Conservation (phyloP, 768 basidiomycete genomes). For the Tubosaeta sp. region DNA sequence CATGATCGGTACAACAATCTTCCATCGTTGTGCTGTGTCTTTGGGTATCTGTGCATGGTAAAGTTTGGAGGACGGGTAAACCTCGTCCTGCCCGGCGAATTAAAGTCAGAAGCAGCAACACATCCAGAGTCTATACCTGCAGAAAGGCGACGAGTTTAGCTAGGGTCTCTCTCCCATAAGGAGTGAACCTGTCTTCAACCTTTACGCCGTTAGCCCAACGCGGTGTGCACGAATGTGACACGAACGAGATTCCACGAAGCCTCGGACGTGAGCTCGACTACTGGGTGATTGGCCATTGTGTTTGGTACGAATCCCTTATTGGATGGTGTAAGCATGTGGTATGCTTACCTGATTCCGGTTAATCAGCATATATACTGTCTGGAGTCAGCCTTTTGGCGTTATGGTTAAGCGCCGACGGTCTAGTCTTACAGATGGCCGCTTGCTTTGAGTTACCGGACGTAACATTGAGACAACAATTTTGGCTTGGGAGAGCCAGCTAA, state of each 20-base stretch:
- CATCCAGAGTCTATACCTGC: conserved; percentile 46
- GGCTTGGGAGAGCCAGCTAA: conserved; percentile 1
- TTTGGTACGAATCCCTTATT: neutral
- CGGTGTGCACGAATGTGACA: conserved; percentile 3
- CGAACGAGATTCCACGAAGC: conserved; percentile 85
- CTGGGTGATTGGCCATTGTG: conserved; percentile 61
- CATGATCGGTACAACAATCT: conserved; percentile 75
- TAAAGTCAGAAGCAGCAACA: neutral
- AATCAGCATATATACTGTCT: no score
- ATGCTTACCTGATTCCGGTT: no score
- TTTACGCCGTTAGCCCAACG: conserved; percentile 26
- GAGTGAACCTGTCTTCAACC: conserved; percentile 92
- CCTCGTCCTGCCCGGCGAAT: conserved; percentile 62
- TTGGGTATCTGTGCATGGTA: conserved; percentile 79
- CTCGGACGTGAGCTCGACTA: conserved; percentile 73
- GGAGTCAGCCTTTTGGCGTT: no score
- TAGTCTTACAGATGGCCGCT: no score
- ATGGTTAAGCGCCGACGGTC: no score
- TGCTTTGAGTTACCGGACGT: conserved; percentile 3
- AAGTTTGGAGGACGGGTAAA: conserved; percentile 72
- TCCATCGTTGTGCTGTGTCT: conserved; percentile 76
- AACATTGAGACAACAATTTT: conserved; percentile 1
- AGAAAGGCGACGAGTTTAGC: conserved; percentile 81
- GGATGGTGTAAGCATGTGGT: no score
- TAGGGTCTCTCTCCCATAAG: conserved; percentile 82